Conservation (phyloP, 768 basidiomycete genomes). For the Krasilnikovozyma curviuscula region DNA sequence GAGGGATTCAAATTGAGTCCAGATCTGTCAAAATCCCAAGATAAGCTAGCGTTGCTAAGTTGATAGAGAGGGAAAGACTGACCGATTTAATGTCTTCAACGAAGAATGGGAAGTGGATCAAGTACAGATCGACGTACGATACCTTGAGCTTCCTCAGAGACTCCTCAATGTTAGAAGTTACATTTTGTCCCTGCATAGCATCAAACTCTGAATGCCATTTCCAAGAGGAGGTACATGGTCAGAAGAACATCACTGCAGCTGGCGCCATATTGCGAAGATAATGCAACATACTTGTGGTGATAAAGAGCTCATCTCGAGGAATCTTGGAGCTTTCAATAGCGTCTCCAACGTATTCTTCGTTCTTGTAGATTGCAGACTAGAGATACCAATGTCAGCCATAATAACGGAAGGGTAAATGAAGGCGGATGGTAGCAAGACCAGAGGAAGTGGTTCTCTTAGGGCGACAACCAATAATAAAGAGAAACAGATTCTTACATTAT, state of each 20-base stretch:
- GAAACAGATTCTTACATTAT: too few species aligned
- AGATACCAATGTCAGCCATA: too few species aligned
- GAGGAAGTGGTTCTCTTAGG: too few species aligned
- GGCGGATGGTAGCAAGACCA: too few species aligned
- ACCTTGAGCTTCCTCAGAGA: conserved; percentile 13
- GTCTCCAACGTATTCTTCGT: not conserved
- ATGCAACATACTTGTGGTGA: conserved; percentile 29
- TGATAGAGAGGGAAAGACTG: not conserved
- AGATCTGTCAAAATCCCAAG: not conserved
- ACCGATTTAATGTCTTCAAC: too few species aligned
- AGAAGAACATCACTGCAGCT: not conserved
- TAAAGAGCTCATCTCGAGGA: conserved; percentile 31
- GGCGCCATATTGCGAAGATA: not conserved
- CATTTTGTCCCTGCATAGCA: conserved; percentile 27
- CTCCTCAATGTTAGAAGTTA: conserved; percentile 34
- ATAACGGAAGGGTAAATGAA: too few species aligned
- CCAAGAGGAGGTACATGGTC: not conserved
- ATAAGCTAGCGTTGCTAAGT: not conserved
- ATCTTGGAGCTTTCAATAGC: conserved; percentile 12
- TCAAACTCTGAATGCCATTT: conserved; percentile 33
- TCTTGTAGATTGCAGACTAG: too few species aligned
- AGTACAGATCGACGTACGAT: not conserved
- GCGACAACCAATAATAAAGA: too few species aligned
- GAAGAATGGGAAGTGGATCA: not conserved
- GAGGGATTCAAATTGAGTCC: not conserved